Evolutionary conservation across 805 yeast species (phyloP).

Genomic region (Saccharomycopsis guyanensis): DNA sequence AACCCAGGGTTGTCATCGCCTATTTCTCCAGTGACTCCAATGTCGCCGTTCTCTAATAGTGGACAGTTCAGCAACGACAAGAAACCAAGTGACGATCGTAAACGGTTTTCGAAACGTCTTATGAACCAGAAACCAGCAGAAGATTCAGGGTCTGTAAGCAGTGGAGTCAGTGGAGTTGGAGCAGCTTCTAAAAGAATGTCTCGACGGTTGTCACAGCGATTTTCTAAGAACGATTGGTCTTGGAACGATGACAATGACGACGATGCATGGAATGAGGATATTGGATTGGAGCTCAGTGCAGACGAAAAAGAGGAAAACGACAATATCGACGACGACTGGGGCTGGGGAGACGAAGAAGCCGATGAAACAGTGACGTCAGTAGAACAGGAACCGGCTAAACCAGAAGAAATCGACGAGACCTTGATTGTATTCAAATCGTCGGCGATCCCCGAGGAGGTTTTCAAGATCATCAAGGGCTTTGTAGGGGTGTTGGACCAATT

Average conservation of each 20-base stretch:
- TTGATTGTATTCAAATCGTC: conserved; percentile 14
- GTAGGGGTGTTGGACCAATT: conserved; percentile 8
- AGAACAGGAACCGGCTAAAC: background rate
- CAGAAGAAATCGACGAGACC: background rate
- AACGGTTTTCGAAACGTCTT: conserved; percentile 16
- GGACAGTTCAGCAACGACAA: conserved; percentile 7
- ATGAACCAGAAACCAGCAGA: background rate
- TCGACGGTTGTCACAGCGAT: conserved; percentile 17
- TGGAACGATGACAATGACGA: conserved; percentile 15
- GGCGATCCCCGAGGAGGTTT: conserved; percentile 16
- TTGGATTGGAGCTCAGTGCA: conserved; percentile 6
- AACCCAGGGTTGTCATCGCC: conserved; percentile 4
- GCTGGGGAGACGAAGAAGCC: conserved; percentile 20
- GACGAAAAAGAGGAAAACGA: background rate
- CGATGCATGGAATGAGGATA: conserved; percentile 17
- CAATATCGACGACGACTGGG: conserved; percentile 16
- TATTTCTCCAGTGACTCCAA: conserved; percentile 21
- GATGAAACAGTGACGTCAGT: background rate
- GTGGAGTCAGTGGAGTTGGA: conserved; percentile 3
- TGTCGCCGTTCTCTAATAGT: conserved; percentile 16
- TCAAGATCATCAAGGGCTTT: conserved; percentile 7
- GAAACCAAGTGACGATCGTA: conserved; percentile 14
- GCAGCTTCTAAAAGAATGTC: conserved; percentile 17
- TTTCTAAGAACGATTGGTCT: conserved; percentile 13
- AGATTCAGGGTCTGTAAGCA: conserved; percentile 1